A percentile compares a stretch with the other conserved stretches of the same genome.
phyloP scores from a whole-genome alignment of 2,329 filamentous ascomycete genomes.

The Ramularia collo-cygni region DNA sequence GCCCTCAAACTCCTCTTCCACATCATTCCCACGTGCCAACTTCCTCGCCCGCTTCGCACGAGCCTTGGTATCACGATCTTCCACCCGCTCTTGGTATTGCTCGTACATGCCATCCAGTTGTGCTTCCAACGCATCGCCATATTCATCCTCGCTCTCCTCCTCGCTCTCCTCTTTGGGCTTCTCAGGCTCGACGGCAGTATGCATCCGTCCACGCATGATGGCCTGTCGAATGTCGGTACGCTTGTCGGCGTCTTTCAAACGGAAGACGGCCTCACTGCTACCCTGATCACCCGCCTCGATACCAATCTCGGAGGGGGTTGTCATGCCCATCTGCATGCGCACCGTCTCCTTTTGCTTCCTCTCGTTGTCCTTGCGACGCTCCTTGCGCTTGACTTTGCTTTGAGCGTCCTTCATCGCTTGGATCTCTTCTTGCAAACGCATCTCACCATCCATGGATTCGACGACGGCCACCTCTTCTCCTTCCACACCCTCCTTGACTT shows the following conservation, averaged over 20 bases:
- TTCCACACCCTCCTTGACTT: conserved; percentile 31
- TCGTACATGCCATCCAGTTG: conserved; percentile 87
- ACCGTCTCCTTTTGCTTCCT: conserved; percentile 89
- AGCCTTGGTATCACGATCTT: conserved; percentile 76
- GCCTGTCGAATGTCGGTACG: conserved; percentile 62
- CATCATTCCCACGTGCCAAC: conserved; percentile 47
- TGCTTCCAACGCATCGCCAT: conserved; percentile 73
- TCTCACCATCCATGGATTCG: conserved; percentile 88
- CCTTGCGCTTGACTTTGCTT: conserved; percentile 68
- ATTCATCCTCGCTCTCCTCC: conserved; percentile 62
- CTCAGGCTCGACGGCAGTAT: conserved; percentile 51
- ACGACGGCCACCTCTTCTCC: conserved; percentile 68
- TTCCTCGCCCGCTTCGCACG: conserved; percentile 82
- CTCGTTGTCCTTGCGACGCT: conserved; percentile 83
- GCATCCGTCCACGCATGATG: conserved; percentile 68
- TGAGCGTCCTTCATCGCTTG: conserved; percentile 76
- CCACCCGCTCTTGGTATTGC: conserved; percentile 71
- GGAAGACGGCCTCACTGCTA: conserved; percentile 71
- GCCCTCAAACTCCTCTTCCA: conserved; percentile 88
- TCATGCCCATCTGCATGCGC: conserved; percentile 97
- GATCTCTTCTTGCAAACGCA: conserved; percentile 81
- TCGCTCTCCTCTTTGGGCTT: conserved; percentile 40
- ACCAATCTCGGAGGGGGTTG: conserved; percentile 89
- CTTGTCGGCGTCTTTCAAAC: conserved; percentile 73
- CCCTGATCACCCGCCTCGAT: conserved; percentile 56